Conservation (phyloP, 495 filamentous ascomycete genomes). For the Penicillium salamii region DNA sequence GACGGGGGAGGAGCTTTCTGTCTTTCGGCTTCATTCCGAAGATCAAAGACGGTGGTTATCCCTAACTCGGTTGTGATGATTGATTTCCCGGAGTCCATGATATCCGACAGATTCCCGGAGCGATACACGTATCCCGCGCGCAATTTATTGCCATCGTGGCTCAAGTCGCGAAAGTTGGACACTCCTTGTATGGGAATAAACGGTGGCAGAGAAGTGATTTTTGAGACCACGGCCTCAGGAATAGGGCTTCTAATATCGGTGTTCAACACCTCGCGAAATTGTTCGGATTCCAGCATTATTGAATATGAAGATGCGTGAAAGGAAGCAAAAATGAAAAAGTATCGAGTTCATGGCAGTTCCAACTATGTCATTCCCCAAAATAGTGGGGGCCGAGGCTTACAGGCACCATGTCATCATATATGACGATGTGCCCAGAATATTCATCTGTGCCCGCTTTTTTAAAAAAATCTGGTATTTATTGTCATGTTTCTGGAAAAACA, state of each 20-base stretch:
- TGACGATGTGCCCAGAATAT: not conserved
- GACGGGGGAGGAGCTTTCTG: slow-evolving; percentile 33
- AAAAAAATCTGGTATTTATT: too few species aligned
- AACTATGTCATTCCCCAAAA: slow-evolving; percentile 17
- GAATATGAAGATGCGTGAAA: not conserved
- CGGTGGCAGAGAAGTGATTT: slow-evolving; percentile 40
- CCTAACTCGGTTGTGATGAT: slow-evolving; percentile 46
- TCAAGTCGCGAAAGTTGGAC: slow-evolving; percentile 54
- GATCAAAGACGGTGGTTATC: slow-evolving; percentile 62
- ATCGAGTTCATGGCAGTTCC: not conserved
- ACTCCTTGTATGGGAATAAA: slow-evolving; percentile 52
- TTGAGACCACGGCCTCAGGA: slow-evolving; percentile 22
- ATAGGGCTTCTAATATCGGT: slow-evolving; percentile 29
- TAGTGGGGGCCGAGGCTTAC: not conserved
- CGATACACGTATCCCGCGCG: slow-evolving; percentile 49
- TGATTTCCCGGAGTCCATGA: slow-evolving; percentile 49
- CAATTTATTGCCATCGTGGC: slow-evolving; percentile 40
- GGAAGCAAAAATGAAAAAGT: not conserved
- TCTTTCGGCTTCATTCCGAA: slow-evolving; percentile 58
- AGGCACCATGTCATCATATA: not conserved
- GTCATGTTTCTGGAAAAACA: too few species aligned
- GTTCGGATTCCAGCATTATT: slow-evolving; percentile 18
- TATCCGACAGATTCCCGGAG: slow-evolving; percentile 44
- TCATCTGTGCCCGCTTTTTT: too few species aligned
- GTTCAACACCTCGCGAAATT: slow-evolving; percentile 21